Evolutionary conservation across 2,329 filamentous ascomycete species (phyloP).

Genomic region (Hymenoscyphus albidus): DNA sequence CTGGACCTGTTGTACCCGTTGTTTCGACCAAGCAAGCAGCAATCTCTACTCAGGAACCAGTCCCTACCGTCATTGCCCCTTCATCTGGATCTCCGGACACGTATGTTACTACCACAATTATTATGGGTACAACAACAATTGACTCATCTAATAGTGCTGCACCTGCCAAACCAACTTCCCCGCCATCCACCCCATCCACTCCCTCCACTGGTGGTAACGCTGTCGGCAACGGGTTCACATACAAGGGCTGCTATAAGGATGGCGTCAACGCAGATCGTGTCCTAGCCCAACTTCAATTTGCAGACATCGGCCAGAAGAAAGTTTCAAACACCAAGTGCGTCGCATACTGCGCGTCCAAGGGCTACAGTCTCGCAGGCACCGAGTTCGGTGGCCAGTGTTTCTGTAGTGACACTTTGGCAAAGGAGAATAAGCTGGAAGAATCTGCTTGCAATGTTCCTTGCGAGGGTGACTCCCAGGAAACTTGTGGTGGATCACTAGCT

Average conservation of each 20-base stretch:
- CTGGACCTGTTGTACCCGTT: neutral
- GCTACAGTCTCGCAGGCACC: slow-evolving; percentile 46
- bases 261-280: slow-evolving; percentile 35
- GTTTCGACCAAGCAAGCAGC: neutral
- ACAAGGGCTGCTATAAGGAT: slow-evolving; percentile 42
- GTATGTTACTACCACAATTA: neutral
- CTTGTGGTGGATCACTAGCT: slow-evolving; percentile 48
- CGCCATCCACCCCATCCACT: neutral
- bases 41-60: neutral
- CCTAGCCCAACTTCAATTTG: slow-evolving; percentile 40
- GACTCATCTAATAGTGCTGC: slow-evolving; percentile 3
- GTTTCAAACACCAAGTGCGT: slow-evolving; percentile 47
- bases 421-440: slow-evolving; percentile 42
- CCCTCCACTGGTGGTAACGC: slow-evolving; percentile 4
- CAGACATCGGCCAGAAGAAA: slow-evolving; percentile 38
- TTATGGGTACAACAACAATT: neutral
- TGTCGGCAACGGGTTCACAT: slow-evolving; percentile 37
- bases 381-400: slow-evolving; percentile 48
- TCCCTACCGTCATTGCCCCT: slow-evolving; percentile 7
- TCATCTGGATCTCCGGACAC: slow-evolving; percentile 17
- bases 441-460: slow-evolving; percentile 47
- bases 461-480: slow-evolving; percentile 44
- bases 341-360: slow-evolving; percentile 43
- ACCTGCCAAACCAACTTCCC: slow-evolving; percentile 12
- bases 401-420: slow-evolving; percentile 42